Base-by-base conservation (phyloP, 1,284 basidiomycete species). In the Cystobasidium pallidum region DNA sequence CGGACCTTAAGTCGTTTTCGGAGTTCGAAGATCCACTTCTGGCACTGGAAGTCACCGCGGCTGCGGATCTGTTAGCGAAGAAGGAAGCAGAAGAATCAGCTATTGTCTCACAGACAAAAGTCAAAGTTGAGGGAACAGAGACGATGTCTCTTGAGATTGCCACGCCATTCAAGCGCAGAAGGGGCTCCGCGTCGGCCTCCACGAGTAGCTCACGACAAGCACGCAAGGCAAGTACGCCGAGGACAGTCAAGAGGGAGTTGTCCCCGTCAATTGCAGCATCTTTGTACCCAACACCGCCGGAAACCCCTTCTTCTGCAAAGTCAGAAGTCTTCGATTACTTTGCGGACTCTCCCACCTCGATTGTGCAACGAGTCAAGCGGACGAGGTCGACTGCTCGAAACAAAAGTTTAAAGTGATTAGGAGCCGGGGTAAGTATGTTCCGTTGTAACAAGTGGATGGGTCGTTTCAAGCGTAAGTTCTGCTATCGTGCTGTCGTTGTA, bases 1-100 rank as follows among this genome's bases (percentile, higher is more conserved):
- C 73, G 3, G 73, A 74, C 30, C 45, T 74, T n/a, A 41, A 21
- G 19, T 62, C 73, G 13, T 74, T 74, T 24, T 61, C 73, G 10
- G 58, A 71, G 26, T 72, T 64, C 28, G 63, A 47, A 30, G 63
- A 72, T n/a, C 62, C 70, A 15, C 54, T 72, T 41, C 43, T 72
- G n/a, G 70, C 45, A 26, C 15, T 55, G 30, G 34, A 51, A 28
- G 52, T 28, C 10, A 49, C 49, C 47, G 36, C 45, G 11, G 58
- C 6, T 17, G 59, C 52, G 3, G 26, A 63, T n/a, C 43, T 57
- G 57, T 28, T 47, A 59, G 54, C 19, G n/a, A 59, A 68, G 67
- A 70, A 47, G 39, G 67, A 62, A 32, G 24, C n/a, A 30, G 57
- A 70, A 59, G 67, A 62, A 30, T 28, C 26, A 21, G 17, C 67